Conservation (phyloP, 1,284 basidiomycete species). For the Coniophora puteana region DNA sequence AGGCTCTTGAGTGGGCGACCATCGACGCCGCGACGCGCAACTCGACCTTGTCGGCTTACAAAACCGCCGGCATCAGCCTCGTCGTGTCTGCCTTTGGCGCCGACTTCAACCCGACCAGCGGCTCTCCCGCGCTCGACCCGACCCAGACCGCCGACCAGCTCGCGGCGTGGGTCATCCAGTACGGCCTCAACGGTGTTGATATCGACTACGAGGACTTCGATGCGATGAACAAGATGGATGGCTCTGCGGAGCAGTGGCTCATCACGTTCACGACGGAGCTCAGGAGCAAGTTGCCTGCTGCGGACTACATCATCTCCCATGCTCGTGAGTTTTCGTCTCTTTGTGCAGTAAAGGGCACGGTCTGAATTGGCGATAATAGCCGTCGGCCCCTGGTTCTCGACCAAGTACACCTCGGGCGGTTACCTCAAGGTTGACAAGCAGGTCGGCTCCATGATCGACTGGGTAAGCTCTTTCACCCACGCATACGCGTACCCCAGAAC, state of each 20-base stretch:
- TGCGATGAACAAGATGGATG: conserved; percentile 35
- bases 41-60: conserved; percentile 37
- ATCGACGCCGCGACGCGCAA: conserved; percentile 31
- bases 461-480: conserved; percentile 24
- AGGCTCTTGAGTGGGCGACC: conserved; percentile 38
- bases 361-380: neutral
- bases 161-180: conserved; percentile 44
- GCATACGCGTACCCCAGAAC: neutral
- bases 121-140: conserved; percentile 31
- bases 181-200: conserved; percentile 49
- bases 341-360: no score
- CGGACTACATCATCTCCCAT: conserved; percentile 33
- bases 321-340: conserved; percentile 29
- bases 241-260: conserved; percentile 38
- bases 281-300: conserved; percentile 29
- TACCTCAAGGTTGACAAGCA: conserved; percentile 50
- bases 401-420: conserved; percentile 31
- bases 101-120: conserved; percentile 45
- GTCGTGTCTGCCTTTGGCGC: conserved; percentile 48
- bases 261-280: conserved; percentile 39
- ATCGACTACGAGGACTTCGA: conserved; percentile 57
- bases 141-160: conserved; percentile 38
- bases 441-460: conserved; percentile 52
- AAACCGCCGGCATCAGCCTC: conserved; percentile 42
- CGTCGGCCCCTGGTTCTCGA: conserved; percentile 2